These are phyloP conservation scores for Pleurotus citrinopileatus DNA, from an alignment of 768 basidiomycete species.

Conservation along the genomic window DNA sequence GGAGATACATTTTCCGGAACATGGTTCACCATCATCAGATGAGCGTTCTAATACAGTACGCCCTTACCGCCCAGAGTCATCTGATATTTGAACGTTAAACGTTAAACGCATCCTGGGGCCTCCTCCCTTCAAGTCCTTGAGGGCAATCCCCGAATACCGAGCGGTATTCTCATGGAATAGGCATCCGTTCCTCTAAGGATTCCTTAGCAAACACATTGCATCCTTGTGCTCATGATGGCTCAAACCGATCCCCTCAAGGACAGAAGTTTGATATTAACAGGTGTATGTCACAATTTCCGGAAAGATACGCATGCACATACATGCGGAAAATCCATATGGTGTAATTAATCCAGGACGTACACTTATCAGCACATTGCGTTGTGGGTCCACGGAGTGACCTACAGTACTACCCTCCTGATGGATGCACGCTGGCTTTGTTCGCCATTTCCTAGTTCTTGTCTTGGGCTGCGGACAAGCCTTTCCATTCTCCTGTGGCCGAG, in stretches of 20 bases:
- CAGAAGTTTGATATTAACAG: not conserved
- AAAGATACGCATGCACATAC: not conserved
- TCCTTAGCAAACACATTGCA: not conserved
- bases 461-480: not conserved
- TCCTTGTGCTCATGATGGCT: not conserved
- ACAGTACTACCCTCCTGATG: not conserved
- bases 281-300: not conserved
- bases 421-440: not conserved
- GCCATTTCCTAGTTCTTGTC: not conserved
- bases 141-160: not conserved
- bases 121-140: no score
- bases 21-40: not conserved
- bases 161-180: not conserved
- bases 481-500: conserved; percentile 8
- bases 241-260: not conserved
- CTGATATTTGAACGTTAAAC: no score
- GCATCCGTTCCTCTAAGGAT: not conserved
- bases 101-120: no score
- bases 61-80: no score
- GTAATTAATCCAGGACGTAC: conserved; percentile 1
- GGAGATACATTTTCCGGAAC: no score
- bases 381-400: not conserved
- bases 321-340: not conserved
- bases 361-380: not conserved
- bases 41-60: no score